phyloP scores from a whole-genome alignment of 2,329 filamentous ascomycete genomes.

The Stagonosporopsis cucurbitacearum region DNA sequence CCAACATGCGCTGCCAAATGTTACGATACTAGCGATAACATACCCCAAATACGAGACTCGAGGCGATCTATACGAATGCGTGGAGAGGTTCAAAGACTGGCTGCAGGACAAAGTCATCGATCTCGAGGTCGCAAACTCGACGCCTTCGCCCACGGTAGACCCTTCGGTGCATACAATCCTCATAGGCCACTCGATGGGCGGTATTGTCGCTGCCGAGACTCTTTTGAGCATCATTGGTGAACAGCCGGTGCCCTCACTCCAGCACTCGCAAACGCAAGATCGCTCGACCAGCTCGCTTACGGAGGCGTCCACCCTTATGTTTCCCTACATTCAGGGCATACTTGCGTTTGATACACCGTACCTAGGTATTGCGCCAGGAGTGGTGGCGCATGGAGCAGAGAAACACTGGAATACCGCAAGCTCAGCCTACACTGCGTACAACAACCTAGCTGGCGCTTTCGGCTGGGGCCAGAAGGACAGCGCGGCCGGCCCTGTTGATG shows the following conservation, averaged over 20 bases:
- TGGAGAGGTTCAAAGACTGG: slow-evolving; percentile 78
- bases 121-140: slow-evolving; percentile 81
- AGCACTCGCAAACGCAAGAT: slow-evolving; percentile 41
- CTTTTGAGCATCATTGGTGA: slow-evolving; percentile 75
- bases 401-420: slow-evolving; percentile 79
- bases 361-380: slow-evolving; percentile 78
- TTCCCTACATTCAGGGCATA: slow-evolving; percentile 88
- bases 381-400: slow-evolving; percentile 87
- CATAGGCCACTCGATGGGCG: slow-evolving; percentile 84
- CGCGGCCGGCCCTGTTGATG: slow-evolving; percentile 34
- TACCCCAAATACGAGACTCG: slow-evolving; percentile 85
- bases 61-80: slow-evolving; percentile 74
- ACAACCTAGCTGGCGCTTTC: slow-evolving; percentile 66
- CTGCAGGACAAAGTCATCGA: slow-evolving; percentile 93
- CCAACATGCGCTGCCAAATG: slow-evolving; percentile 69
- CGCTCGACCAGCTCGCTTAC: slow-evolving; percentile 42
- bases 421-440: slow-evolving; percentile 71
- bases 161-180: slow-evolving; percentile 83
- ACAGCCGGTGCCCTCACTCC: slow-evolving; percentile 43
- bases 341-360: slow-evolving; percentile 96
- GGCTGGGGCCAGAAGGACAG: slow-evolving; percentile 61
- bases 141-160: slow-evolving; percentile 83
- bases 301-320: slow-evolving; percentile 74
- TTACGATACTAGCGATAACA: slow-evolving; percentile 71
- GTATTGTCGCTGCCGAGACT: slow-evolving; percentile 92